Percentiles rank a stretch among this genome's conserved stretches.
These are phyloP conservation scores for Coemansia sp. DNA, from an alignment of 192 early-diverging fungal genomes.

Conservation along the genomic window DNA sequence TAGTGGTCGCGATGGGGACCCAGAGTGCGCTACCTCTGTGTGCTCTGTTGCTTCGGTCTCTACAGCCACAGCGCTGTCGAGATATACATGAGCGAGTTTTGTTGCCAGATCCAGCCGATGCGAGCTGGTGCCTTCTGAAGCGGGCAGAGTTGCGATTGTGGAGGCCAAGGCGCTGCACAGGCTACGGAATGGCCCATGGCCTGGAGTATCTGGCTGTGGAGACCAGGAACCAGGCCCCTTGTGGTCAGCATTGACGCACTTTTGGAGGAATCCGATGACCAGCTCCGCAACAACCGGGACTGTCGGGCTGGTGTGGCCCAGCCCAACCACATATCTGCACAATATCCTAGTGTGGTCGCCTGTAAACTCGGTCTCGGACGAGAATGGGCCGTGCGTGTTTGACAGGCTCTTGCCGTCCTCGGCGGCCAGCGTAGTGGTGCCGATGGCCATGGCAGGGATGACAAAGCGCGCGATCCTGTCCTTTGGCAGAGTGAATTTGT, in stretches of 20 bases:
- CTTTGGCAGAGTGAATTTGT: slow-evolving; percentile 12
- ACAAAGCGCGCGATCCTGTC: slow-evolving; percentile 26
- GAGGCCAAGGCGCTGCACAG: slow-evolving; percentile 5
- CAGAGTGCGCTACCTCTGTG: too few species aligned
- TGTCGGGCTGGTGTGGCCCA: slow-evolving; percentile 16
- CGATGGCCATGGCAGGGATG: slow-evolving; percentile 36
- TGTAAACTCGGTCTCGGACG: slow-evolving; percentile 11
- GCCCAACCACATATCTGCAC: slow-evolving; percentile 25
- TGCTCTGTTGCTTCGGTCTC: too few species aligned
- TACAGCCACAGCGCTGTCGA: too few species aligned
- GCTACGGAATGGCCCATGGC: too few species aligned
- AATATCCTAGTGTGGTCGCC: slow-evolving; percentile 35
- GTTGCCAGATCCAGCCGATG: too few species aligned
- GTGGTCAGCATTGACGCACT: not conserved
- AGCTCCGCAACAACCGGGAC: slow-evolving; percentile 9
- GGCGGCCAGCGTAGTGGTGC: slow-evolving; percentile 41
- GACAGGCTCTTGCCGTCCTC: slow-evolving; percentile 33
- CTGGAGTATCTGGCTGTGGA: too few species aligned
- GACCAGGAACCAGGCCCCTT: too few species aligned
- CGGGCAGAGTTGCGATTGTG: too few species aligned
- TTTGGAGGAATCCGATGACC: slow-evolving; percentile 6
- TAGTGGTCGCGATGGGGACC: too few species aligned
- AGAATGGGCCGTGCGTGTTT: slow-evolving; percentile 38
- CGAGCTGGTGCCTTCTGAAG: too few species aligned
- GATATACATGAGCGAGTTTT: too few species aligned